Percentiles rank a stretch among this genome's conserved stretches.
phyloP scores from a whole-genome alignment of 2,329 filamentous ascomycete species.

The Cryphonectria parasitica region DNA sequence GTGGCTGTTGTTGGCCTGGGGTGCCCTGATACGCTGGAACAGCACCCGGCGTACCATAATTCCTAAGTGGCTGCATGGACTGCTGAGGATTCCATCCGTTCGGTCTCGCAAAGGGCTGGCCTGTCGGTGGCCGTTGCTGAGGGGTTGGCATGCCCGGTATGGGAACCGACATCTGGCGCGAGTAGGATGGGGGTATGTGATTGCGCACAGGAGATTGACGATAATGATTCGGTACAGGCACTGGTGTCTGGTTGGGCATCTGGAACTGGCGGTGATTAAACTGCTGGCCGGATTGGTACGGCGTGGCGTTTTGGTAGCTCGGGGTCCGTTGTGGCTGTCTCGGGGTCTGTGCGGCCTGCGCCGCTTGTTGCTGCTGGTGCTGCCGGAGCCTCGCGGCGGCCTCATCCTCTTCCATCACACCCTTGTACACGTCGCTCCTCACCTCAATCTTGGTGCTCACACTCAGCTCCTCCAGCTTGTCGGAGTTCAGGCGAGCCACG shows the following conservation, averaged over 20 bases:
- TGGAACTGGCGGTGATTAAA: conserved; percentile 51
- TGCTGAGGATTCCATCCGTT: conserved; percentile 52
- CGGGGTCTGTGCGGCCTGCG: conserved; percentile 36
- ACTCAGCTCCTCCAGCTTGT: conserved; percentile 80
- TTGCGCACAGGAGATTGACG: conserved; percentile 47
- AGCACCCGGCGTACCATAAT: conserved; percentile 49
- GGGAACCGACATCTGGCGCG: conserved; percentile 44
- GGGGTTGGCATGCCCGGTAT: conserved; percentile 45
- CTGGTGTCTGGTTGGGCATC: conserved; percentile 50
- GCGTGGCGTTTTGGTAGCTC: conserved; percentile 41
- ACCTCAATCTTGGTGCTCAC: conserved; percentile 80
- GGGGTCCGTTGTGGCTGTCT: conserved; percentile 45
- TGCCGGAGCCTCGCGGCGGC: conserved; percentile 54
- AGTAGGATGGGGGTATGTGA: conserved; percentile 43
- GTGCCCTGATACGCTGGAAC: conserved; percentile 51
- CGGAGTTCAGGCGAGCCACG: conserved; percentile 82
- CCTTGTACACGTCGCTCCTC: conserved; percentile 72
- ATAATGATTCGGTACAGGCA: conserved; percentile 49
- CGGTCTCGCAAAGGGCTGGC: conserved; percentile 51
- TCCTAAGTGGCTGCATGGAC: conserved; percentile 55
- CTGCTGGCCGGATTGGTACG: conserved; percentile 49
- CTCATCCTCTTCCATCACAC: conserved; percentile 84
- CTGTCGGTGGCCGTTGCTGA: conserved; percentile 42
- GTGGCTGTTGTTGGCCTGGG: conserved; percentile 42
- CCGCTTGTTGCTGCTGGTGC: conserved; percentile 42